Conservation (phyloP, 768 basidiomycete genomes). For the Boletus coccyginus region DNA sequence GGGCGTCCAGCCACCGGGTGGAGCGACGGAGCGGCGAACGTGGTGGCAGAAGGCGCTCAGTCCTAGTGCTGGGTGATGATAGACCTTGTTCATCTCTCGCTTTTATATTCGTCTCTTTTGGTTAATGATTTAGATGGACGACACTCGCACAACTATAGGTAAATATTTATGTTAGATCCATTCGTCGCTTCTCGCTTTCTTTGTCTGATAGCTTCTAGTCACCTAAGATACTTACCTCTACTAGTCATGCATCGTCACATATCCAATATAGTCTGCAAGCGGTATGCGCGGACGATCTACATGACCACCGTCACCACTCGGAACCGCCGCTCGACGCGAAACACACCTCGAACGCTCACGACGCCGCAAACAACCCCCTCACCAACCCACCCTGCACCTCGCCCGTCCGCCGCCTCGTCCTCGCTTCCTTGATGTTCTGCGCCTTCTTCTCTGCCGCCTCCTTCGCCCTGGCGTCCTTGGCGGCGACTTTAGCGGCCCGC, state of each 20-base stretch:
- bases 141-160: not conserved
- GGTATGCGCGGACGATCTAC: not conserved
- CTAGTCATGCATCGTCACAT: not conserved
- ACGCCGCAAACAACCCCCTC: constrained; percentile 18
- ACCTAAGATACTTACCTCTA: constrained; percentile 1
- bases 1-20: not conserved
- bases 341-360: not conserved
- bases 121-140: not conserved
- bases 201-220: not conserved
- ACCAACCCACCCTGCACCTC: constrained; percentile 10
- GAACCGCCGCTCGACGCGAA: too few relatives aligned
- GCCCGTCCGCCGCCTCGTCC: not conserved
- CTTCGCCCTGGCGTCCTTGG: constrained; percentile 6
- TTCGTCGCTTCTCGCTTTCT: not conserved
- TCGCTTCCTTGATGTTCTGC: constrained; percentile 6
- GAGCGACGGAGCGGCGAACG: constrained; percentile 20
- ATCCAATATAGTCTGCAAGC: not conserved
- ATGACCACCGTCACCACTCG: not conserved
- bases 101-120: not conserved
- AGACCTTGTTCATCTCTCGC: not conserved
- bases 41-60: constrained; percentile 34
- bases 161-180: not conserved
- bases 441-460: not conserved
- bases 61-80: constrained; percentile 7
- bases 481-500: constrained; percentile 20